phyloP scores from a whole-genome alignment of 139 green algal species.

The Chlamydomonas asymmetrica region DNA sequence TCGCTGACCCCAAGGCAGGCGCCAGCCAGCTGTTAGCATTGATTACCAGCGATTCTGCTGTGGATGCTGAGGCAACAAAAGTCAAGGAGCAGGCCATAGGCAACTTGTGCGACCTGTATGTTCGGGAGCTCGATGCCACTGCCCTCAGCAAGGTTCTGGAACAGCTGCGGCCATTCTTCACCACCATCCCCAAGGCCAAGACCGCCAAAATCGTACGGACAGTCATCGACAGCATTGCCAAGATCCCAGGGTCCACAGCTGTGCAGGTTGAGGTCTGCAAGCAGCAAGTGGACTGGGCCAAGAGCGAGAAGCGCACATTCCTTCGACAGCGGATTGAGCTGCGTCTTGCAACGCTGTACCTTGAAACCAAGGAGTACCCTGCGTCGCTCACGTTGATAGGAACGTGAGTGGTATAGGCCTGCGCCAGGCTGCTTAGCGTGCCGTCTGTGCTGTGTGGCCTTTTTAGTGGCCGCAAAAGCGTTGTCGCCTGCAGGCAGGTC shows the following conservation, averaged over 20 bases:
- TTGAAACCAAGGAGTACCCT: conserved; percentile 81
- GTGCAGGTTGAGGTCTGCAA: conserved; percentile 91
- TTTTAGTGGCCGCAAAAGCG: conserved; percentile 2
- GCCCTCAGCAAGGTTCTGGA: conserved; percentile 77
- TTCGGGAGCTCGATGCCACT: conserved; percentile 69
- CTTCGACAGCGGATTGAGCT: conserved; percentile 95
- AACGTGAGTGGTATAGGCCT: conserved; percentile 40
- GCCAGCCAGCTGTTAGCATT: conserved; percentile 38
- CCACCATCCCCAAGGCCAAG: conserved; percentile 94
- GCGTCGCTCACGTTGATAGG: conserved; percentile 78
- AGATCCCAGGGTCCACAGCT: conserved; percentile 79
- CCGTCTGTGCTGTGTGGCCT: too few relatives aligned
- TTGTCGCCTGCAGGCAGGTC: background rate
- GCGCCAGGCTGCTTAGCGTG: too few relatives aligned
- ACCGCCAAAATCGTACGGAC: conserved; percentile 96
- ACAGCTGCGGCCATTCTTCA: conserved; percentile 88
- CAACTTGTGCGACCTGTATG: conserved; percentile 68
- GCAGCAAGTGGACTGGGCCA: conserved; percentile 92
- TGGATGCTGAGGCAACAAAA: conserved; percentile 73
- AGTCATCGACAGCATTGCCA: conserved; percentile 92
- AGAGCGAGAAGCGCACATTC: conserved; percentile 95
- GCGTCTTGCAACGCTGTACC: conserved; percentile 82
- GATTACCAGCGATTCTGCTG: conserved; percentile 39
- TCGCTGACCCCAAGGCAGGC: background rate
- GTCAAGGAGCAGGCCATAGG: conserved; percentile 82